Evolutionary conservation across 148 eudicot species (phyloP).

Genomic region (Amaranthus cruentus): DNA sequence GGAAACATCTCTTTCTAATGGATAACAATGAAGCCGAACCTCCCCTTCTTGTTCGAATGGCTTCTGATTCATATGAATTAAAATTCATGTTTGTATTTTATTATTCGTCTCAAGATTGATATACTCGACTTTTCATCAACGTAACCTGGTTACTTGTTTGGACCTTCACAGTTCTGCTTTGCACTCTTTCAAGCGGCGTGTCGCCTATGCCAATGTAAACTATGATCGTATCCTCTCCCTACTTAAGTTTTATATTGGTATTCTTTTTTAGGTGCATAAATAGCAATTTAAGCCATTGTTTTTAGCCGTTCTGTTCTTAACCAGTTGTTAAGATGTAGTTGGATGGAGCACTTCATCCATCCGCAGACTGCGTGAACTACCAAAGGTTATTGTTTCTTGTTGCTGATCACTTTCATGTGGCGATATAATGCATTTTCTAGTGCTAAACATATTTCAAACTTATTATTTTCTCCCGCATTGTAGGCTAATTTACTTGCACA

Average conservation of each 20-base stretch:
- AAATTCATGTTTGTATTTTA: slow-evolving; percentile 67
- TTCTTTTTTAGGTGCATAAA: not conserved
- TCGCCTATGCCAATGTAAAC: slow-evolving; percentile 79
- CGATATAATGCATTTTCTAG: slow-evolving; percentile 5
- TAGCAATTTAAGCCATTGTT: slow-evolving; percentile 1
- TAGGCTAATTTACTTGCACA: slow-evolving; percentile 58
- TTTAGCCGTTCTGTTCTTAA: slow-evolving; percentile 28
- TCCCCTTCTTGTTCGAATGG: slow-evolving; percentile 85
- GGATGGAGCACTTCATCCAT: slow-evolving; percentile 96
- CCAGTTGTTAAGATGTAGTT: slow-evolving; percentile 57
- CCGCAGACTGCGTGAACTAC: slow-evolving; percentile 79
- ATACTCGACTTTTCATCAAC: not conserved
- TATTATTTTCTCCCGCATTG: slow-evolving; percentile 2
- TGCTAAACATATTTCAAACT: not conserved
- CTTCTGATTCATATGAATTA: slow-evolving; percentile 61
- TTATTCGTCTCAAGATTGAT: slow-evolving; percentile 13
- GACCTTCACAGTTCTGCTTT: slow-evolving; percentile 66
- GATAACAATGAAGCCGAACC: slow-evolving; percentile 68
- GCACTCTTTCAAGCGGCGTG: slow-evolving; percentile 74
- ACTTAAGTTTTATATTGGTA: not conserved
- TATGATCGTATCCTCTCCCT: slow-evolving; percentile 75
- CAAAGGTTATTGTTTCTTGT: slow-evolving; percentile 36
- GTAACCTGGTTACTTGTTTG: slow-evolving; percentile 13
- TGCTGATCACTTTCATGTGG: not conserved
- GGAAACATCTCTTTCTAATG: slow-evolving; percentile 85